Evolutionary conservation across 495 filamentous ascomycete species (phyloP).

Genomic region (Tuber borchii): DNA sequence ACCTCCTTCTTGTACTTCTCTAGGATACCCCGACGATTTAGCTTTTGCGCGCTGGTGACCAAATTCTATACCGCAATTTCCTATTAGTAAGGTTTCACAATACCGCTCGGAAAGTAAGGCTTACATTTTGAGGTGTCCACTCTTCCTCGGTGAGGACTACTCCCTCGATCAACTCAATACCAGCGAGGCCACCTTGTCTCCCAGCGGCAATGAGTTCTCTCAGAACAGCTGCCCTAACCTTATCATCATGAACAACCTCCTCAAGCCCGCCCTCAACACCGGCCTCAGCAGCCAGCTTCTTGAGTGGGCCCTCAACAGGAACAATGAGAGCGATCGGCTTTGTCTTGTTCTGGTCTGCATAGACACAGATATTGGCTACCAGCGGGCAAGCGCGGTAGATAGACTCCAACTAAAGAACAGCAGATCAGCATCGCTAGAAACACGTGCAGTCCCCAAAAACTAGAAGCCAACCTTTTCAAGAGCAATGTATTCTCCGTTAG

Average conservation of each 20-base stretch:
- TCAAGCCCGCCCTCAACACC: slow-evolving; percentile 69
- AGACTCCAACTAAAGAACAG: slow-evolving; percentile 61
- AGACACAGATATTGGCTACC: slow-evolving; percentile 92
- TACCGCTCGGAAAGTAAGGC: slow-evolving; percentile 35
- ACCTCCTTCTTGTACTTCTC: slow-evolving; percentile 62
- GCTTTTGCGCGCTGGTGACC: slow-evolving; percentile 71
- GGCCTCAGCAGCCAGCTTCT: slow-evolving; percentile 69
- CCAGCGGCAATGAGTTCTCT: slow-evolving; percentile 74
- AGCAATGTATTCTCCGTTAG: slow-evolving; percentile 95
- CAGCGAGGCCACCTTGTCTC: slow-evolving; percentile 66
- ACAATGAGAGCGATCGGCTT: slow-evolving; percentile 96
- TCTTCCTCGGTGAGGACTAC: slow-evolving; percentile 92
- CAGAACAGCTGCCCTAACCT: slow-evolving; percentile 69
- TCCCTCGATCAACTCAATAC: slow-evolving; percentile 88
- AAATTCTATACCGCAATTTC: slow-evolving; percentile 50
- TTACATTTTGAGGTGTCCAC: slow-evolving; percentile 94
- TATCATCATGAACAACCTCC: slow-evolving; percentile 74
- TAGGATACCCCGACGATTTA: slow-evolving; percentile 63
- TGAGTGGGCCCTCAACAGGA: slow-evolving; percentile 73
- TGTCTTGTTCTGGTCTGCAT: slow-evolving; percentile 69
- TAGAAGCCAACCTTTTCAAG: slow-evolving; percentile 61
- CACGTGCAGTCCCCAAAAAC: not conserved
- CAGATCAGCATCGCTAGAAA: not conserved
- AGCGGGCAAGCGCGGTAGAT: slow-evolving; percentile 80
- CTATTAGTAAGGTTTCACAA: slow-evolving; percentile 3